phyloP scores from a whole-genome alignment of 345 rosid genomes.

The Luvunga scandens region DNA sequence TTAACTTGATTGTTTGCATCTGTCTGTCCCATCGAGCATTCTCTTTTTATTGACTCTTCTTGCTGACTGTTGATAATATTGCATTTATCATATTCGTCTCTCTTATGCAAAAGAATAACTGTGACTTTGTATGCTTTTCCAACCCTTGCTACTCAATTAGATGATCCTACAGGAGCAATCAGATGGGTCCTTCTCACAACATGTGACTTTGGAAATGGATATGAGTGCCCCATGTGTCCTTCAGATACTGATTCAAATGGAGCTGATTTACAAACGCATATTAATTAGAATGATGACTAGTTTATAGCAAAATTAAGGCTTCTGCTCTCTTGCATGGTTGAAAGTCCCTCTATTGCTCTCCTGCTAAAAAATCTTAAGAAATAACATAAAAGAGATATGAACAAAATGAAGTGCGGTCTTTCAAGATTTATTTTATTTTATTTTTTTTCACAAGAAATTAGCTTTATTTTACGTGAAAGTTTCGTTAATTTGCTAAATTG shows the following conservation, averaged over 20 bases:
- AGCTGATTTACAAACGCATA: conserved; percentile 26
- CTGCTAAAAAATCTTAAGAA: no score
- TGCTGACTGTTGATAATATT: not conserved
- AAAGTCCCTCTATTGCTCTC: not conserved
- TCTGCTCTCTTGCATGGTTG: conserved; percentile 6
- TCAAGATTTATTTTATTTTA: not conserved
- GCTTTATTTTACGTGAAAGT: no score
- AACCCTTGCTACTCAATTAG: no score
- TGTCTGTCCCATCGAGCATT: not conserved
- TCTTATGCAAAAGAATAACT: no score
- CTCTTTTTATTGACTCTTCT: not conserved
- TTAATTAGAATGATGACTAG: no score
- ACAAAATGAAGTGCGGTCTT: not conserved
- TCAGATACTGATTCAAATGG: conserved; percentile 25
- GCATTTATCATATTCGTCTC: not conserved
- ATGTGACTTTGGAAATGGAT: conserved; percentile 25
- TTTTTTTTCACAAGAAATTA: not conserved
- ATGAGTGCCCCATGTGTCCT: conserved; percentile 17
- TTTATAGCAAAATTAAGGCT: conserved; percentile 53
- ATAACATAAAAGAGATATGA: no score
- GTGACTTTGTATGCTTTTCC: no score
- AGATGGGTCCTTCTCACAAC: conserved; percentile 32
- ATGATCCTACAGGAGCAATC: no score
- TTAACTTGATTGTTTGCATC: conserved; percentile 1
- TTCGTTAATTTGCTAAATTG: no score